Evolutionary conservation across 805 yeast genomes (phyloP), one percentile per base, ranked within the genome.

Genomic region (Blastobotrys muscicola): DNA sequence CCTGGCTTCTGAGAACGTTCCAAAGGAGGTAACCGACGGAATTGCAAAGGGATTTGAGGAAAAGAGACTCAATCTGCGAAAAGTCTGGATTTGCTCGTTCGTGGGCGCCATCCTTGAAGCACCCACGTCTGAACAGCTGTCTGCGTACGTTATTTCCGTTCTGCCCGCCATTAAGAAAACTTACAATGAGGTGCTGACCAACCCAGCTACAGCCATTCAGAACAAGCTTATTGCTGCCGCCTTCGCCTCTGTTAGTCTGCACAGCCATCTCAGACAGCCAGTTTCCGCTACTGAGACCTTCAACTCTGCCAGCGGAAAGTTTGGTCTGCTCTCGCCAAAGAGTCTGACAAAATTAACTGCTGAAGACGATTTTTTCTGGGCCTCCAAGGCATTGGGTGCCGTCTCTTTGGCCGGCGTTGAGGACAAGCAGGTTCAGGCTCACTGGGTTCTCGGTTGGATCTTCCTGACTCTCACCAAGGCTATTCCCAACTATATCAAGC

Each of bases 1-100:
- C 8, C 47, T 65, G 15, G 35, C 45, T 23, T 47, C 54, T 16
- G 43, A 51, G 1, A 43, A 55, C 1, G 49, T 49, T 2, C 54
- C 53, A 2, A 50, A 61, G 23, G 46, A 65, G 9, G 42, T 42
- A 37, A 14, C 38, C 2, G 62, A 53, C 42, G 59, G 41, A 49
- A 58, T 84, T 29, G 62, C 60, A n/a, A 61, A 68, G 12, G 96
- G 96, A 0, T 63, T 86, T 10, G 57, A 62, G 10, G 89, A 84
- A 33, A 71, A 82, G 53, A 84, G 83, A 50, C 61, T 71, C 9
- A 73, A 73, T 29, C 60, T 84, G 16, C 74, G 82, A 51, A 76
- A 75, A 54, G 63, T 76, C 14, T 90, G 97, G 97, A 70, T 72
- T 44, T 55, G 69, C 32, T 61, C 74, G 31, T 55, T 82, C 11